phyloP scores from a whole-genome alignment of 305 asterid species.

The Lippia alba region DNA sequence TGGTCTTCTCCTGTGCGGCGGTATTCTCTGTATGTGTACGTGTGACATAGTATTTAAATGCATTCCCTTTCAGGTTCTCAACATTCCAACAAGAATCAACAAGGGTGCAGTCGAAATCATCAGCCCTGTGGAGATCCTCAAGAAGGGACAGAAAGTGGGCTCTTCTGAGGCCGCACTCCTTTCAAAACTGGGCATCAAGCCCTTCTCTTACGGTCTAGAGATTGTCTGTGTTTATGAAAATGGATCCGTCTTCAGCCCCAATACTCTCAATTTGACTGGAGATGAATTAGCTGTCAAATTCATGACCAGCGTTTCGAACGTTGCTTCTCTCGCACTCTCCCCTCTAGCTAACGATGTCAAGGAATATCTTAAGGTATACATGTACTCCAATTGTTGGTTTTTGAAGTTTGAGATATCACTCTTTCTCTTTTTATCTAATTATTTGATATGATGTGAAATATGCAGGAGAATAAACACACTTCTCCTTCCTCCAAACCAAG shows the following conservation, averaged over 20 bases:
- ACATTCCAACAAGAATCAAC: constrained; percentile 96
- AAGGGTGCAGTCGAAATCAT: constrained; percentile 96
- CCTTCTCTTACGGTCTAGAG: constrained; percentile 85
- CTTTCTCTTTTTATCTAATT: too few species aligned
- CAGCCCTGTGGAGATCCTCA: constrained; percentile 94
- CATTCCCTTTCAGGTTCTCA: constrained; percentile 73
- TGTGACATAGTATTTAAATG: too few species aligned
- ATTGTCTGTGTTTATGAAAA: constrained; percentile 70
- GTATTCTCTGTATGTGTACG: too few species aligned
- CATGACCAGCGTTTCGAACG: constrained; percentile 78
- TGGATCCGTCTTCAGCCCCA: constrained; percentile 88
- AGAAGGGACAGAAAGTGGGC: constrained; percentile 94
- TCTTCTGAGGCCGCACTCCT: constrained; percentile 97
- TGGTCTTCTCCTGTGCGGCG: too few species aligned
- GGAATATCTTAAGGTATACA: constrained; percentile 84
- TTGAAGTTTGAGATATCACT: constrained; percentile 56
- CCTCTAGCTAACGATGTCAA: constrained; percentile 87
- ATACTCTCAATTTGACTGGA: constrained; percentile 77
- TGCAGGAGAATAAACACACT: too few species aligned
- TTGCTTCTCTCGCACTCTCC: constrained; percentile 71
- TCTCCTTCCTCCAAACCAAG: too few species aligned
- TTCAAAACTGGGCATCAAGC: constrained; percentile 90
- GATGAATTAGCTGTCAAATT: constrained; percentile 82
- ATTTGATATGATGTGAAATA: not conserved
- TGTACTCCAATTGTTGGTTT: constrained; percentile 45